Evolutionary conservation across 2,329 filamentous ascomycete genomes (phyloP), one percentile per base, ranked within the genome.

Genomic region (Phyllosticta capitalensis): DNA sequence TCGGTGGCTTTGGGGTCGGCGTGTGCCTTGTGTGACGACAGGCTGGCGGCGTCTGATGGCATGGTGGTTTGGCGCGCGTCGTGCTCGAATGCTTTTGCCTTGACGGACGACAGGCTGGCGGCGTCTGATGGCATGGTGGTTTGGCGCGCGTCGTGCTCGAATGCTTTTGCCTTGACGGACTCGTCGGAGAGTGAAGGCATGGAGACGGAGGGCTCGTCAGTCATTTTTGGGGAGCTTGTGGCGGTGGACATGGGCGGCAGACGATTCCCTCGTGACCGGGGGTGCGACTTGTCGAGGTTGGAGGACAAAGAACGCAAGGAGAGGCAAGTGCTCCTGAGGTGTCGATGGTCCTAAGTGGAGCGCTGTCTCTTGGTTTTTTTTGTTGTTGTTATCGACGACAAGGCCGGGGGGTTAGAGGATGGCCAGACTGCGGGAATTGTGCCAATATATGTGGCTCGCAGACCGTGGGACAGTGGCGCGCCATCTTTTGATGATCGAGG

Each of bases 1-100:
- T 57, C 59, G 30, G 59, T 61, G 54, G 52, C 49, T n/a, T 61
- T 50, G 30, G 54, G 59, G 54, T 61, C 59, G 33, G 22, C 22
- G 45, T 59, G 38, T 45, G 2, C 38, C 38, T 45, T 45, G 38
- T 45, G 38, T 7, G 38, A 45, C 38, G 38, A 45, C 14, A 45
- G 38, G 38, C 38, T 45, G 38, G 38, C 38, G 38, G 38, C 38
- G 38, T 45, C 38, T 17, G 38, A 6, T 17, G 38, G 14, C 38
- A 45, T 26, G 24, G n/a, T 38, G 9, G 30, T 38, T 38, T 38
- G 30, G 30, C 30, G 30, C 4, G 30, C 30, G 30, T 38, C 5
- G 30, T 38, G 30, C 30, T 38, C 30, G 30, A 38, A 2, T 2
- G 30, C 30, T 38, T 38, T 38, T 10, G 1, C 30, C 30, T 38